Evolutionary conservation across 768 basidiomycete species (phyloP).

Genomic region (Epithele typhae): DNA sequence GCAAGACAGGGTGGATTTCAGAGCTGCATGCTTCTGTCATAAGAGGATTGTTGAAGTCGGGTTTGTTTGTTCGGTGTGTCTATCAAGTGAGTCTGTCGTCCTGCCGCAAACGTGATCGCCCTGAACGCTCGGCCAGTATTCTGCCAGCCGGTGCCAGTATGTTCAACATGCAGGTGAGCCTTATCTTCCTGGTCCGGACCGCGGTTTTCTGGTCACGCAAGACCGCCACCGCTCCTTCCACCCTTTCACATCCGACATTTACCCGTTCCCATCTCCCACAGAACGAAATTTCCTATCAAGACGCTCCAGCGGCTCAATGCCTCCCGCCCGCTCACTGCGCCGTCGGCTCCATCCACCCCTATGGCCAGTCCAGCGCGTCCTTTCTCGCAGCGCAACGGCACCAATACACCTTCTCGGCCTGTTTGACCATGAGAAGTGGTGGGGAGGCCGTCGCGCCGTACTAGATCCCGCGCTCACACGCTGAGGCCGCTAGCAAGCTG

Average conservation of each 20-base stretch:
- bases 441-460: no score
- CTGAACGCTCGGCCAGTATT: constrained; percentile 56
- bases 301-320: constrained; percentile 80
- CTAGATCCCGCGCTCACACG: no score
- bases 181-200: no score
- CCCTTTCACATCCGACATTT: constrained; percentile 4
- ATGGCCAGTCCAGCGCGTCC: no score
- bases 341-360: constrained; percentile 6
- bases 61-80: constrained; percentile 97
- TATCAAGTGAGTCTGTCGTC: constrained; percentile 69
- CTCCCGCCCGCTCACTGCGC: constrained; percentile 27
- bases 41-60: constrained; percentile 95
- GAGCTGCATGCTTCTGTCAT: constrained; percentile 98
- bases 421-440: constrained; percentile 7
- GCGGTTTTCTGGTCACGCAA: no score
- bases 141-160: constrained; percentile 90
- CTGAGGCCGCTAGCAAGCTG: no score
- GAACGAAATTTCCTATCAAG: constrained; percentile 94
- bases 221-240: constrained; percentile 4
- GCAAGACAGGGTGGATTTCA: constrained; percentile 93
- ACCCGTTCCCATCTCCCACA: constrained; percentile 27
- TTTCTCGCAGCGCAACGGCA: constrained; percentile 3
- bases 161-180: constrained; percentile 87
- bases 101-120: background rate
- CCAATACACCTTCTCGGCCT: constrained; percentile 7